Evolutionary conservation across 2,329 filamentous ascomycete genomes (phyloP).

Genomic region (Phyllosticta citribraziliensis): DNA sequence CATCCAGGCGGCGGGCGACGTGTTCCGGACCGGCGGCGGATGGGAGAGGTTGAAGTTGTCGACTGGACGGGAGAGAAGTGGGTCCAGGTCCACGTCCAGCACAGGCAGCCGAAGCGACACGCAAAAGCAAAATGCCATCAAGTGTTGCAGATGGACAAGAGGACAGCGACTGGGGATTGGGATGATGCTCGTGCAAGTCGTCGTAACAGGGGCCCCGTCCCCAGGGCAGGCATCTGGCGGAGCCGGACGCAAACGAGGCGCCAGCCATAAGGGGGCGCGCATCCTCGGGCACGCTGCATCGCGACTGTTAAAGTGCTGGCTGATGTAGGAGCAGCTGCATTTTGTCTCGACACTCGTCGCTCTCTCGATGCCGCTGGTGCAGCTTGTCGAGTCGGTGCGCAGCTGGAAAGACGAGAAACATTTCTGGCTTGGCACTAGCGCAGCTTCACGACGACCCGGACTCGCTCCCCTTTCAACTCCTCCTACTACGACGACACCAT

Average conservation of each 20-base stretch:
- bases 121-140: neutral
- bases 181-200: neutral
- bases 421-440: neutral
- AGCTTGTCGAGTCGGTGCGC: neutral
- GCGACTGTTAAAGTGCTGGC: neutral
- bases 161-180: neutral
- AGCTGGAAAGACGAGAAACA: neutral
- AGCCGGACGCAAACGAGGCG: neutral
- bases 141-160: neutral
- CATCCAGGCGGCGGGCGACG: neutral
- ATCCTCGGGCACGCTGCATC: neutral
- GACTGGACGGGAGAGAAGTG: neutral
- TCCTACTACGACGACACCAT: neutral
- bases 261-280: neutral
- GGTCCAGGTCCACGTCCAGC: neutral
- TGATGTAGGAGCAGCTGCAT: neutral
- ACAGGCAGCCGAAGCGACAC: neutral
- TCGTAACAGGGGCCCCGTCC: neutral
- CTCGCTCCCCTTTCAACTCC: neutral
- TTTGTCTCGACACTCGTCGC: neutral
- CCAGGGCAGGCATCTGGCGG: neutral
- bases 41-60: neutral
- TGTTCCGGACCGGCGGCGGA: neutral
- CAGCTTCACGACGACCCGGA: neutral
- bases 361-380: neutral